These are phyloP conservation scores for Hyparrhenia diplandra DNA, from an alignment of 176 grass and related monocot genomes.

Conservation along the genomic window DNA sequence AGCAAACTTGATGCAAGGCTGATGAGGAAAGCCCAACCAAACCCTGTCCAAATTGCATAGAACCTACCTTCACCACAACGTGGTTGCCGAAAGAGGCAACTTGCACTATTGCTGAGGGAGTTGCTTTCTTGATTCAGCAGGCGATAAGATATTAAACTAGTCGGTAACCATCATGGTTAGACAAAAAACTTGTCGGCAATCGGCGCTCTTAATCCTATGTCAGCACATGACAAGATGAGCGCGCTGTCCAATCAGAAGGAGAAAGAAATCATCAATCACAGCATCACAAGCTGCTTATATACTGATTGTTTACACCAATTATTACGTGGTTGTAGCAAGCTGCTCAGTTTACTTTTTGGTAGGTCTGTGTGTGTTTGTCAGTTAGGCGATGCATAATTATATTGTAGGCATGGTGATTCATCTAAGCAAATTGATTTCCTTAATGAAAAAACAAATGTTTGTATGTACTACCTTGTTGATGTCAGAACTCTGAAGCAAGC, in stretches of 20 bases:
- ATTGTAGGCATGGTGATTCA: neutral
- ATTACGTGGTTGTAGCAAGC: neutral
- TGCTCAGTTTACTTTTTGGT: neutral
- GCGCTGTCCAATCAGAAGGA: neutral
- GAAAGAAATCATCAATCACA: neutral
- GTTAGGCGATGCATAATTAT: neutral
- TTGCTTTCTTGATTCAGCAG: neutral
- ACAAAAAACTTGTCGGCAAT: neutral
- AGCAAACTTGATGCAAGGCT: neutral
- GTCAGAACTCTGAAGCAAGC: slow-evolving; percentile 2
- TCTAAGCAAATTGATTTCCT: neutral
- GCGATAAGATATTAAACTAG: neutral
- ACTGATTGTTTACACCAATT: neutral
- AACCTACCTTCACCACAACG: neutral
- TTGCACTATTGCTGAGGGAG: neutral
- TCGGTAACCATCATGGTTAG: neutral
- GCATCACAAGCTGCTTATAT: neutral
- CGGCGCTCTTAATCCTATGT: neutral
- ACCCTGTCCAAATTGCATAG: neutral
- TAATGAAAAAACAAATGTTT: neutral
- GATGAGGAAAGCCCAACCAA: neutral
- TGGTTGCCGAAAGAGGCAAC: slow-evolving; percentile 21
- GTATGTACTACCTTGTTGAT: neutral
- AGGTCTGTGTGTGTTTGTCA: neutral
- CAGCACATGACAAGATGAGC: neutral